Evolutionary conservation across 345 rosid genomes (phyloP).

Genomic region (Gossypium rotundifolium): DNA sequence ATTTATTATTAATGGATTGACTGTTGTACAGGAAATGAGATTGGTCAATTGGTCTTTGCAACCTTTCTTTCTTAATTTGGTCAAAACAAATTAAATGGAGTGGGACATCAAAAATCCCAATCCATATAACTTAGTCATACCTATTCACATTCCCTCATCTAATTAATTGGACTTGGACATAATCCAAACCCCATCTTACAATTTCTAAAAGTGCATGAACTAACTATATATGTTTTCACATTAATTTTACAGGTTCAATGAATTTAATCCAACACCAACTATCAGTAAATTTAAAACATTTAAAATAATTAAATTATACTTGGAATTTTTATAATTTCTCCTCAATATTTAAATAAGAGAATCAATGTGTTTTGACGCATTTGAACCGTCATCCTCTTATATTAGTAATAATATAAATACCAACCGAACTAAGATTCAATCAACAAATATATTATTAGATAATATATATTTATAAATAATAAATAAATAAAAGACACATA

Average conservation of each 20-base stretch:
- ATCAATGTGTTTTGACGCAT: too few relatives aligned
- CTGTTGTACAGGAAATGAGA: not conserved
- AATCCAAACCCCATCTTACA: too few relatives aligned
- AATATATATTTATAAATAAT: too few relatives aligned
- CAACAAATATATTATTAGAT: too few relatives aligned
- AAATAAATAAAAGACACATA: too few relatives aligned
- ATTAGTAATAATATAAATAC: too few relatives aligned
- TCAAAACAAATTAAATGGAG: not conserved
- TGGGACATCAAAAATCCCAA: not conserved
- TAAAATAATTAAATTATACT: too few relatives aligned
- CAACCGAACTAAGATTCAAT: too few relatives aligned
- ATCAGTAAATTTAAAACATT: too few relatives aligned
- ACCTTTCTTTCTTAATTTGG: not conserved
- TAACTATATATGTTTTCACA: not conserved
- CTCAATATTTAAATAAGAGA: too few relatives aligned
- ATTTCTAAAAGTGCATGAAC: not conserved
- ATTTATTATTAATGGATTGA: not conserved
- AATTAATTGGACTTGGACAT: not conserved
- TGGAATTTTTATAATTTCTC: too few relatives aligned
- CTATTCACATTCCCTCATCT: not conserved
- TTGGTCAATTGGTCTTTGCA: not conserved
- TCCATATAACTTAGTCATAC: not conserved
- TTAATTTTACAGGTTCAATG: not conserved
- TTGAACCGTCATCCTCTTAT: too few relatives aligned
- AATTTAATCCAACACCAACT: not conserved